Conservation (phyloP, 257 asterid species). For the Nicotiana attenuata region DNA sequence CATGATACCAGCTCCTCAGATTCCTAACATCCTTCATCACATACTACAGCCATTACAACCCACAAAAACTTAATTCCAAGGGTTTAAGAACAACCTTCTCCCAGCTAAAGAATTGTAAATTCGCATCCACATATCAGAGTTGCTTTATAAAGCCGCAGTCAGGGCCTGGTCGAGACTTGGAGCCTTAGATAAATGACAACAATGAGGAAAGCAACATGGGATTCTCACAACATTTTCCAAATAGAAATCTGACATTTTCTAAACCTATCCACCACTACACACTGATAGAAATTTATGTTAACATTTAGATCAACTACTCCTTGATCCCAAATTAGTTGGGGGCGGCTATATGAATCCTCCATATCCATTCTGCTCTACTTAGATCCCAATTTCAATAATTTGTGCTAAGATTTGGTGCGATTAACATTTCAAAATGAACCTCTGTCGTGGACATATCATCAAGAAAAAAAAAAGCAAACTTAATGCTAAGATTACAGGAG, state of each 20-base stretch:
- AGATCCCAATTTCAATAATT: background rate
- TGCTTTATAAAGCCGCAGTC: background rate
- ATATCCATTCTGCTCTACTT: background rate
- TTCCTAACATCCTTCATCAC: slow-evolving; percentile 3
- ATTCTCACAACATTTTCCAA: background rate
- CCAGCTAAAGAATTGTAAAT: background rate
- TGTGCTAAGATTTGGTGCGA: background rate
- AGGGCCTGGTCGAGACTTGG: background rate
- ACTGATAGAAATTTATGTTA: background rate
- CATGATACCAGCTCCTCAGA: background rate
- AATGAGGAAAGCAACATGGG: background rate
- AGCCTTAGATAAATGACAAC: background rate
- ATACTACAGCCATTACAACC: slow-evolving; percentile 6
- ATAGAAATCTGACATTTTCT: background rate
- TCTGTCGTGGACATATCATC: background rate
- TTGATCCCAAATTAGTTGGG: background rate
- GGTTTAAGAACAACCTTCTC: background rate
- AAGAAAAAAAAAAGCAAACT: background rate
- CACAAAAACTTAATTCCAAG: background rate
- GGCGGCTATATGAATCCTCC: background rate
- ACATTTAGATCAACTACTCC: background rate
- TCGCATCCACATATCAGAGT: background rate
- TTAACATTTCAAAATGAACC: background rate
- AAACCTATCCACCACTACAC: background rate
- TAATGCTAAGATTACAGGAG: background rate